Conservation (phyloP, 2,329 filamentous ascomycete species). For the Hypoxylon rubiginosum region DNA sequence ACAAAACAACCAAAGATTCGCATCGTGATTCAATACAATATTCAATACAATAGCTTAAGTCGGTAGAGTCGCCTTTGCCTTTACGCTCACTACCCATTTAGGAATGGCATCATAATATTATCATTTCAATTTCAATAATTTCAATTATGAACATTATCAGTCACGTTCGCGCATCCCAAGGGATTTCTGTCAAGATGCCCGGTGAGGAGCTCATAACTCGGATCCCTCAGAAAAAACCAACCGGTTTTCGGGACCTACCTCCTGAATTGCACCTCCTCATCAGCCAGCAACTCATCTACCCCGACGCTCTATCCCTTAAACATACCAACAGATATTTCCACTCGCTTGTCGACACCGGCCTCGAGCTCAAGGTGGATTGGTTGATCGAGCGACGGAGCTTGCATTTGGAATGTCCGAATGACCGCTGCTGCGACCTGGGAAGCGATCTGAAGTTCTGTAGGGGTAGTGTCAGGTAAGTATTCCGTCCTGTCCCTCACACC, state of each 20-base stretch:
- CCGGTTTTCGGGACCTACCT: conserved; percentile 66
- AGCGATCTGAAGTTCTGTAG: conserved; percentile 72
- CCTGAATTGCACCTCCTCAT: conserved; percentile 77
- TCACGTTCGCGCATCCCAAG: conserved; percentile 4
- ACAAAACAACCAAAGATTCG: conserved; percentile 15
- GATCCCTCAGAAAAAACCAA: conserved; percentile 16
- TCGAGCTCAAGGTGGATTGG: conserved; percentile 77
- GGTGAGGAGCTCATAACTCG: neutral
- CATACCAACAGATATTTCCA: conserved; percentile 75
- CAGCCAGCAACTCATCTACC: conserved; percentile 72
- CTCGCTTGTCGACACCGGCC: conserved; percentile 73
- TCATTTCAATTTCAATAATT: neutral
- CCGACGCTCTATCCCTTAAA: conserved; percentile 78
- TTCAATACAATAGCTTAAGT: neutral
- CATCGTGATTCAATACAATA: neutral
- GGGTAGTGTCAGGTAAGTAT: conserved; percentile 66
- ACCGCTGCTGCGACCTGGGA: conserved; percentile 68
- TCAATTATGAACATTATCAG: conserved; percentile 17
- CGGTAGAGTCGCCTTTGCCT: neutral
- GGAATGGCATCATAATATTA: neutral
- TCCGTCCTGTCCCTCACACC: neutral
- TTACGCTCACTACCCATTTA: neutral
- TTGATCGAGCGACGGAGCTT: conserved; percentile 72
- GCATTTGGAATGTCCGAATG: conserved; percentile 75
- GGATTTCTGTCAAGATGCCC: neutral